Evolutionary conservation across 345 rosid genomes (phyloP).

Genomic region (Eucalyptus rudis): DNA sequence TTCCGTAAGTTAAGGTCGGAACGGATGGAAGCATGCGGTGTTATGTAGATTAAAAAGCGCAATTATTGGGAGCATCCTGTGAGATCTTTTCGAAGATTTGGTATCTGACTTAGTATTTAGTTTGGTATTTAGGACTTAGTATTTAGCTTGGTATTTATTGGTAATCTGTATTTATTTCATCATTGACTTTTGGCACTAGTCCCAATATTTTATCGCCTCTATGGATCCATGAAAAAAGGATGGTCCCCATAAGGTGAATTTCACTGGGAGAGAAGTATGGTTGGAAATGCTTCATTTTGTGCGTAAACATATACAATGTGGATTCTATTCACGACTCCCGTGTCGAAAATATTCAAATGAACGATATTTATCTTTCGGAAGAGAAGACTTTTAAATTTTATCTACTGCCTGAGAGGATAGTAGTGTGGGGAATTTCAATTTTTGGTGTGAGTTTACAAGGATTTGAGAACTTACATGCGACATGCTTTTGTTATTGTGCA

Average conservation of each 20-base stretch:
- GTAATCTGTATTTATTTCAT: no score
- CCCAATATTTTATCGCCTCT: neutral
- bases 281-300: neutral
- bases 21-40: neutral
- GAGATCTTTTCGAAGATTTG: neutral
- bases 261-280: neutral
- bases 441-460: neutral
- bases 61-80: neutral
- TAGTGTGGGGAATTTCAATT: neutral
- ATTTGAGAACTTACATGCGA: neutral
- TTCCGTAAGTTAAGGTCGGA: neutral
- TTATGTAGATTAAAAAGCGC: neutral
- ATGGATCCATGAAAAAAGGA: neutral
- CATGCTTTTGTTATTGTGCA: neutral
- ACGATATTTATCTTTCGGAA: neutral
- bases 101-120: no score
- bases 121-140: no score
- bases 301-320: neutral
- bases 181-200: neutral
- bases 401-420: neutral
- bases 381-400: neutral
- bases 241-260: neutral
- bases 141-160: no score
- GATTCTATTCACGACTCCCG: neutral
- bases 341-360: no score